phyloP scores from a whole-genome alignment of 2,329 filamentous ascomycete genomes.

The Fusarium domesticum region DNA sequence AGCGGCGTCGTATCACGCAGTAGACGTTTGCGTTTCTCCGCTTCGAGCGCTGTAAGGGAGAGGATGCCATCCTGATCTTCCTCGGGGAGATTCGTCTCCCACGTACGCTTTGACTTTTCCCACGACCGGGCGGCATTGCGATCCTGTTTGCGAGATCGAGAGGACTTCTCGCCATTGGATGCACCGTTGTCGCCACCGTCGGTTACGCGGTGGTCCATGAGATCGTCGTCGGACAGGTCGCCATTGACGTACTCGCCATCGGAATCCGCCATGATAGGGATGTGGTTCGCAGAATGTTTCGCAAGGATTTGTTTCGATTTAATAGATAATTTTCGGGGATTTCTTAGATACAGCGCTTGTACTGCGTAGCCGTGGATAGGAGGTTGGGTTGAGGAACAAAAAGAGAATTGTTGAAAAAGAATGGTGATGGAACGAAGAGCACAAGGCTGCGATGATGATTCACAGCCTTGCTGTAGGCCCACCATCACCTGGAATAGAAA shows the following conservation, averaged over 20 bases:
- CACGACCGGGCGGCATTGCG: slow-evolving; percentile 54
- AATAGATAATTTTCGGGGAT: too few relatives aligned
- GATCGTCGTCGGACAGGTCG: slow-evolving; percentile 63
- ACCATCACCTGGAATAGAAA: slow-evolving; percentile 4
- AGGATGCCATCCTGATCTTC: slow-evolving; percentile 79
- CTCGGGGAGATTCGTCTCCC: slow-evolving; percentile 65
- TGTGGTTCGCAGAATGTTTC: not conserved
- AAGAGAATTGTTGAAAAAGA: not conserved
- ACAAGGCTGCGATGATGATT: slow-evolving; percentile 25
- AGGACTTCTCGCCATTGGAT: slow-evolving; percentile 26
- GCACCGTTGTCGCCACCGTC: slow-evolving; percentile 36
- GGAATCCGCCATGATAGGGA: slow-evolving; percentile 62
- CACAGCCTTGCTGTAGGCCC: slow-evolving; percentile 26
- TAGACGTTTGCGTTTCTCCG: slow-evolving; percentile 75
- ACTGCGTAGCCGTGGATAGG: too few relatives aligned
- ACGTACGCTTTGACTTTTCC: slow-evolving; percentile 65
- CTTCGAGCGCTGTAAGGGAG: slow-evolving; percentile 74
- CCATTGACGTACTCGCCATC: slow-evolving; percentile 67
- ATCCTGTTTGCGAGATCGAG: slow-evolving; percentile 33
- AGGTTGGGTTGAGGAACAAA: not conserved
- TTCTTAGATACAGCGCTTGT: too few relatives aligned
- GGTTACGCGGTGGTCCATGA: slow-evolving; percentile 48
- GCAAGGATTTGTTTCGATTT: not conserved
- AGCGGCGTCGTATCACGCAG: slow-evolving; percentile 92
- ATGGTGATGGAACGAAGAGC: slow-evolving; percentile 20